phyloP scores from a whole-genome alignment of 345 rosid genomes.

The Lenwebbia sp. region DNA sequence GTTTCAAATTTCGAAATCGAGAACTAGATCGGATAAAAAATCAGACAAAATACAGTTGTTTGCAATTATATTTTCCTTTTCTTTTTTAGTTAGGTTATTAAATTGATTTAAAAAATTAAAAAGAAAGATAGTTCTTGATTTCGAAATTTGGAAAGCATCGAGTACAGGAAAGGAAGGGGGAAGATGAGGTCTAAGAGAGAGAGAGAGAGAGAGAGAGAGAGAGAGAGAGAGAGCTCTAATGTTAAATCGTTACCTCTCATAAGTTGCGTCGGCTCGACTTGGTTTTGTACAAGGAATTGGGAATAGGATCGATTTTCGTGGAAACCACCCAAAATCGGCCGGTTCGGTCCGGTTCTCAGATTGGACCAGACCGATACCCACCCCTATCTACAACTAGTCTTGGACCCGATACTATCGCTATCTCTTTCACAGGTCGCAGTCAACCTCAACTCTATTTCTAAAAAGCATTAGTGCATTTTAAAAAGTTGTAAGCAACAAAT shows the following conservation, averaged over 20 bases:
- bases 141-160: too few relatives aligned
- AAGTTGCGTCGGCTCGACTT: accelerated
- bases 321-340: too few relatives aligned
- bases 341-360: too few relatives aligned
- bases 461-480: not conserved
- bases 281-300: too few relatives aligned
- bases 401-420: not conserved
- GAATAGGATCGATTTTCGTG: too few relatives aligned
- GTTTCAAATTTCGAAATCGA: not conserved
- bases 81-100: not conserved
- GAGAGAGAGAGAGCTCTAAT: not conserved
- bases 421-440: not conserved
- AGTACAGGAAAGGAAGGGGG: too few relatives aligned
- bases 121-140: not conserved
- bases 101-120: not conserved
- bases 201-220: too few relatives aligned
- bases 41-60: accelerated
- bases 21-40: accelerated
- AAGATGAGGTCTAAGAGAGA: too few relatives aligned
- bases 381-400: not conserved
- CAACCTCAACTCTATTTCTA: not conserved
- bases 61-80: not conserved
- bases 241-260: not conserved
- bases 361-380: not conserved
- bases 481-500: not conserved